phyloP scores from a whole-genome alignment of 2,329 filamentous ascomycete species.

The Claviceps cyperi region DNA sequence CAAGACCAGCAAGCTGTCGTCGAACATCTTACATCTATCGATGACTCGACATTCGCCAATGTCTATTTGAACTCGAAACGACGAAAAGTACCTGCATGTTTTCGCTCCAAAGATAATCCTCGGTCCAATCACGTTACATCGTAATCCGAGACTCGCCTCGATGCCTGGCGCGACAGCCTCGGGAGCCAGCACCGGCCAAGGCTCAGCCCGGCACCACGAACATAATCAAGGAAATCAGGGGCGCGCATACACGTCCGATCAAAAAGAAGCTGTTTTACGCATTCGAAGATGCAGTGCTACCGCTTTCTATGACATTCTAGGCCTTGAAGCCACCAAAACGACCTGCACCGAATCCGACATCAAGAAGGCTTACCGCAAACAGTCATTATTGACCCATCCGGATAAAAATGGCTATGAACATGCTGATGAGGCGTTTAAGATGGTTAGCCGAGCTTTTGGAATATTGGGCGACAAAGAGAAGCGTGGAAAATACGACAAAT shows the following conservation, averaged over 20 bases:
- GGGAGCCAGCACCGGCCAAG: constrained; percentile 34
- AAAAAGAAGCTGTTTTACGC: constrained; percentile 80
- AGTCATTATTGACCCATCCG: constrained; percentile 87
- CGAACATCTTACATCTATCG: not conserved
- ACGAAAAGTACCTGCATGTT: not conserved
- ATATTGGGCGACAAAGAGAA: constrained; percentile 89
- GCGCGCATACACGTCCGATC: constrained; percentile 72
- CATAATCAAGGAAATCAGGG: constrained; percentile 66
- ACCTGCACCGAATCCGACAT: constrained; percentile 70
- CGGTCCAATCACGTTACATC: not conserved
- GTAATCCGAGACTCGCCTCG: constrained; percentile 4
- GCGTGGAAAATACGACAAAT: constrained; percentile 66
- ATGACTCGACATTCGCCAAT: not conserved
- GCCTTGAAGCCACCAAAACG: constrained; percentile 47
- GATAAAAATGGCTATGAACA: constrained; percentile 97
- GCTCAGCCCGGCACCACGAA: constrained; percentile 36
- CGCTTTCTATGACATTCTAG: constrained; percentile 91
- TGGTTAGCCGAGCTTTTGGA: constrained; percentile 89
- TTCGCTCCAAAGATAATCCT: not conserved
- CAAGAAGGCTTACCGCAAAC: constrained; percentile 94
- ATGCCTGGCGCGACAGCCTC: constrained; percentile 37
- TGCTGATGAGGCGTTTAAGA: constrained; percentile 96
- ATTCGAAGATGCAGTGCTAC: constrained; percentile 74
- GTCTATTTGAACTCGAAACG: not conserved
- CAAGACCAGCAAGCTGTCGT: not conserved